A percentile compares a stretch with the other conserved stretches of the same genome.
phyloP scores from a whole-genome alignment of 2,329 filamentous ascomycete species.

The Paraconiothyrium brasiliense region DNA sequence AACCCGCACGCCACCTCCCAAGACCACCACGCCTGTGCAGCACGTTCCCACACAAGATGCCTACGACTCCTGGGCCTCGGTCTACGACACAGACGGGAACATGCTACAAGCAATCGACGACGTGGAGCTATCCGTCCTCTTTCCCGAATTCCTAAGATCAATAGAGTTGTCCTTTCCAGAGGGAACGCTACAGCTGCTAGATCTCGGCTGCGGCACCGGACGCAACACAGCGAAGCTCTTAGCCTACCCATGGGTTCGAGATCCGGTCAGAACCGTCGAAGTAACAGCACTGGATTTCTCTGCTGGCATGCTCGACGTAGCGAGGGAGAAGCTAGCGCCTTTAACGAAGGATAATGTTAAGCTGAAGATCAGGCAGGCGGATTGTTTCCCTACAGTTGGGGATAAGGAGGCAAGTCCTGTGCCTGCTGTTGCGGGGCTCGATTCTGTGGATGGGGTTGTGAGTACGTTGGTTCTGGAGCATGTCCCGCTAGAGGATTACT shows the following conservation, averaged over 20 bases:
- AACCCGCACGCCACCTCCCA: constrained; percentile 16
- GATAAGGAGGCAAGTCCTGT: constrained; percentile 31
- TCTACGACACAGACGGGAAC: constrained; percentile 73
- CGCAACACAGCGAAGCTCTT: constrained; percentile 67
- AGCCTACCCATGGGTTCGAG: constrained; percentile 36
- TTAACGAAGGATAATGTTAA: constrained; percentile 16
- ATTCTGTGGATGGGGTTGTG: constrained; percentile 58
- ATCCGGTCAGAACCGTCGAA: constrained; percentile 33
- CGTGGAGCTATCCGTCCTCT: constrained; percentile 60
- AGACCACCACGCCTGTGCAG: constrained; percentile 37
- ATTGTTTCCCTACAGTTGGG: constrained; percentile 41
- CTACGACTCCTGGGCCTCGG: constrained; percentile 61
- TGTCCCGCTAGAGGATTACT: constrained; percentile 62
- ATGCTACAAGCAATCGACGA: constrained; percentile 72
- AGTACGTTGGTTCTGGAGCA: constrained; percentile 73
- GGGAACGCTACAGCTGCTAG: constrained; percentile 58
- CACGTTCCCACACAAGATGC: constrained; percentile 54
- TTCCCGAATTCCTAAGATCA: constrained; percentile 59
- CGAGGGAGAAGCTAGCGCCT: constrained; percentile 49
- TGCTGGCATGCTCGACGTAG: constrained; percentile 65
- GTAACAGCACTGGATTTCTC: constrained; percentile 67
- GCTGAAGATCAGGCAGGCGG: constrained; percentile 31
- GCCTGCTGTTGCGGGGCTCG: constrained; percentile 25
- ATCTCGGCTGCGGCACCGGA: constrained; percentile 72
- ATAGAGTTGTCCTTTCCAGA: constrained; percentile 26